Conservation (phyloP, 208 protist species). For the Trypanosoma brucei region DNA sequence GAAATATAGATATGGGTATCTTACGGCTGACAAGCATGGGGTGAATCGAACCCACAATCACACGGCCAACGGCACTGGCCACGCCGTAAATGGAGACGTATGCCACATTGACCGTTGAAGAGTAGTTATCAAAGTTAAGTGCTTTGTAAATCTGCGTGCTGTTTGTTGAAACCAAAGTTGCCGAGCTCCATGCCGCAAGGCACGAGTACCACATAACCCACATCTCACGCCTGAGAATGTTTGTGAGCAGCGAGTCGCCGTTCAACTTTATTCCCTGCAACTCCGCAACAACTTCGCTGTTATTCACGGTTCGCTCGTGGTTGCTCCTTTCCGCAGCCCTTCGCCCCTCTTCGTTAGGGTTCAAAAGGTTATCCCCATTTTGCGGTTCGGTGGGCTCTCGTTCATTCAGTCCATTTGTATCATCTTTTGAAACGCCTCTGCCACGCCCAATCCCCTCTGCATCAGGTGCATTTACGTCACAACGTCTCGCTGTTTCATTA, state of each 20-base stretch:
- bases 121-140: conserved; percentile 47
- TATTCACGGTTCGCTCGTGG: neutral
- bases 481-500: no score
- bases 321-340: neutral
- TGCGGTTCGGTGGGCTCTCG: no score
- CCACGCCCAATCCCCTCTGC: no score
- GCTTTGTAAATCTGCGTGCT: conserved; percentile 77
- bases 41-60: conserved; percentile 49
- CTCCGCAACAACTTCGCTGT: neutral
- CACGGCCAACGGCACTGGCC: conserved; percentile 68
- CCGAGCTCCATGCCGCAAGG: conserved; percentile 66
- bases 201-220: conserved; percentile 86
- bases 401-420: no score
- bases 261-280: conserved; percentile 33
- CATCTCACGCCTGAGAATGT: conserved; percentile 53
- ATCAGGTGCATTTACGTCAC: no score
- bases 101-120: conserved; percentile 62
- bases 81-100: conserved; percentile 80
- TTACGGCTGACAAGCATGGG: conserved; percentile 34
- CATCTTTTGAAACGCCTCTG: no score
- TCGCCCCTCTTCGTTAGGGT: neutral
- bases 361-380: no score
- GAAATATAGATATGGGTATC: conserved; percentile 36
- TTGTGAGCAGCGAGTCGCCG: conserved; percentile 33
- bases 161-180: conserved; percentile 74